phyloP scores from a whole-genome alignment of 257 asterid genomes.

The Solanum paucissectum region DNA sequence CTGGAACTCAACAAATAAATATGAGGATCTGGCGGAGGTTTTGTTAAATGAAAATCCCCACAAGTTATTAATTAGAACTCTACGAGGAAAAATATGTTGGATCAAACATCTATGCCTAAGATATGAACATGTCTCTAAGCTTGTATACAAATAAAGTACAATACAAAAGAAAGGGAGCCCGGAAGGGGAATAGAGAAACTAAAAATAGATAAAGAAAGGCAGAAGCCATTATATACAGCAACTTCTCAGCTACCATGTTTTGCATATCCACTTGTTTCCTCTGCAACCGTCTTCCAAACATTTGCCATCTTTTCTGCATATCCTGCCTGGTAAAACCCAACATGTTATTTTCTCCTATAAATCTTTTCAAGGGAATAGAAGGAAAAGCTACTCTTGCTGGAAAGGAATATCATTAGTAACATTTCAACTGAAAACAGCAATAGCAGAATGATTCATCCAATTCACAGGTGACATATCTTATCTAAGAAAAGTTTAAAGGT shows the following conservation, averaged over 20 bases:
- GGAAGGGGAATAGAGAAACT: not conserved
- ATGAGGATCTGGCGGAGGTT: not conserved
- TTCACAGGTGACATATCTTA: not conserved
- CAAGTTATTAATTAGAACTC: not conserved
- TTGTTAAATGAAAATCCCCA: not conserved
- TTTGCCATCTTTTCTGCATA: slow-evolving; percentile 89
- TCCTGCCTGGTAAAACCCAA: slow-evolving; percentile 56
- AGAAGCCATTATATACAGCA: slow-evolving; percentile 15
- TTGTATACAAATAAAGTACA: slow-evolving; percentile 11
- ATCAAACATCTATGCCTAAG: not conserved
- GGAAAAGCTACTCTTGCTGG: not conserved
- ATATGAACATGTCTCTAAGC: not conserved
- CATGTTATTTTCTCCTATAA: not conserved
- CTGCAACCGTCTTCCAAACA: slow-evolving; percentile 82
- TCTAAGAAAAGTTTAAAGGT: not conserved
- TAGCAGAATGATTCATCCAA: not conserved
- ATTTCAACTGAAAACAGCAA: not conserved
- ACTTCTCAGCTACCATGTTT: slow-evolving; percentile 17
- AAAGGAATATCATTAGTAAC: not conserved
- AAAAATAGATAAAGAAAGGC: not conserved
- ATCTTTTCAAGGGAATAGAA: not conserved
- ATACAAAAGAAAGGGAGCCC: no score
- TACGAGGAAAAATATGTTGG: not conserved
- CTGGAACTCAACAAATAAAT: not conserved
- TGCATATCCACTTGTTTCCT: slow-evolving; percentile 63